Conservation (phyloP, 495 filamentous ascomycete genomes). For the Glutinoglossum americanum region DNA sequence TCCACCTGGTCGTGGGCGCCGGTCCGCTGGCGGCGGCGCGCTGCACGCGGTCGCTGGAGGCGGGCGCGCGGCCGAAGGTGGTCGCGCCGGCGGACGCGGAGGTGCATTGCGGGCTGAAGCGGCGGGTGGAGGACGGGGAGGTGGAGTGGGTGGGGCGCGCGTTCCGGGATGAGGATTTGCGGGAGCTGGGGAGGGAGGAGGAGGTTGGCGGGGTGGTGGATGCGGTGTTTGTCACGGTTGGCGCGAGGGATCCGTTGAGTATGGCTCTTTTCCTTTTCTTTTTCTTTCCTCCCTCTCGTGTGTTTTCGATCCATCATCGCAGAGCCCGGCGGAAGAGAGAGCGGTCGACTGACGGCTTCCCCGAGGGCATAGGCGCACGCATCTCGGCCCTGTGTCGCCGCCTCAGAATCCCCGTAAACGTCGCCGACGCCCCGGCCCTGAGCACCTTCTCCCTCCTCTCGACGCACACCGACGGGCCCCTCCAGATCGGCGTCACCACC, state of each 20-base stretch:
- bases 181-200: conserved; percentile 54
- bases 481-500: conserved; percentile 91
- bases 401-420: conserved; percentile 79
- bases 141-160: conserved; percentile 47
- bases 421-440: conserved; percentile 68
- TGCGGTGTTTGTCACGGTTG: conserved; percentile 69
- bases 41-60: conserved; percentile 56
- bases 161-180: conserved; percentile 53
- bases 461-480: conserved; percentile 69
- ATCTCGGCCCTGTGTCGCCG: conserved; percentile 58
- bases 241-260: conserved; percentile 30
- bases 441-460: conserved; percentile 82
- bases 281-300: too few species aligned
- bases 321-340: too few species aligned
- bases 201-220: conserved; percentile 66
- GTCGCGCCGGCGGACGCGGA: conserved; percentile 43
- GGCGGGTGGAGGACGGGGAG: conserved; percentile 48
- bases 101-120: conserved; percentile 49
- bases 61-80: conserved; percentile 74
- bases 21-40: conserved; percentile 72
- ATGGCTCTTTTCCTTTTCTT: conserved; percentile 12
- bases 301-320: too few species aligned
- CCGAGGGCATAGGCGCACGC: conserved; percentile 25
- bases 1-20: conserved; percentile 72
- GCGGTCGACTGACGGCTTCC: too few species aligned